phyloP scores from a whole-genome alignment of 2,329 filamentous ascomycete genomes.

The Penicillium sclerotiorum region DNA sequence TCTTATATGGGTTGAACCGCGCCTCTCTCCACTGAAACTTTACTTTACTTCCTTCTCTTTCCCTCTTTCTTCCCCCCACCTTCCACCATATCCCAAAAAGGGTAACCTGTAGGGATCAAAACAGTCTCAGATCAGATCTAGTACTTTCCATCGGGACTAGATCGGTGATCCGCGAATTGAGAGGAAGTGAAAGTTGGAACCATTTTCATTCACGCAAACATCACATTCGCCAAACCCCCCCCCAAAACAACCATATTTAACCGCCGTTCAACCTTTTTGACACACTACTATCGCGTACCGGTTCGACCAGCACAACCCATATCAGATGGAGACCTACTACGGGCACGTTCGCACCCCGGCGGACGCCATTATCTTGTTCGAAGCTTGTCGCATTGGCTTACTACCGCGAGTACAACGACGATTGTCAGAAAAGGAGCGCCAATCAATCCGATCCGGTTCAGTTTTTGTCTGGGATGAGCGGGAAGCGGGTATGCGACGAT shows the following conservation, averaged over 20 bases:
- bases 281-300: no score
- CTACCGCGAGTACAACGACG: slow-evolving; percentile 89
- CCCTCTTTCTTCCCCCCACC: not conserved
- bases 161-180: no score
- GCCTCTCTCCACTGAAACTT: slow-evolving; percentile 22
- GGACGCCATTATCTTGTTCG: slow-evolving; percentile 98
- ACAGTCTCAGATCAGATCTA: no score
- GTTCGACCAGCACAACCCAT: no score
- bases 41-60: slow-evolving; percentile 5
- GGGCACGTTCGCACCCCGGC: slow-evolving; percentile 93
- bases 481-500: slow-evolving; percentile 95
- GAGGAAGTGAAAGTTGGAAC: no score
- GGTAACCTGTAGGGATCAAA: not conserved
- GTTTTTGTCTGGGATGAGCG: slow-evolving; percentile 99
- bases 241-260: not conserved
- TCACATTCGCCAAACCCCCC: not conserved
- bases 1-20: slow-evolving; percentile 26
- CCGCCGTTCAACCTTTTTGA: no score
- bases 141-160: no score
- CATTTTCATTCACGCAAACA: no score
- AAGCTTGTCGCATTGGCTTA: slow-evolving; percentile 87
- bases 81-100: not conserved
- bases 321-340: slow-evolving; percentile 89
- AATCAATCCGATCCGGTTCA: slow-evolving; percentile 92
- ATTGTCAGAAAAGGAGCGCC: slow-evolving; percentile 93